Percentiles rank a stretch among this genome's conserved stretches.
These are phyloP conservation scores for Fusarium armeniacum DNA, from an alignment of 2,329 filamentous ascomycete genomes.

Conservation along the genomic window DNA sequence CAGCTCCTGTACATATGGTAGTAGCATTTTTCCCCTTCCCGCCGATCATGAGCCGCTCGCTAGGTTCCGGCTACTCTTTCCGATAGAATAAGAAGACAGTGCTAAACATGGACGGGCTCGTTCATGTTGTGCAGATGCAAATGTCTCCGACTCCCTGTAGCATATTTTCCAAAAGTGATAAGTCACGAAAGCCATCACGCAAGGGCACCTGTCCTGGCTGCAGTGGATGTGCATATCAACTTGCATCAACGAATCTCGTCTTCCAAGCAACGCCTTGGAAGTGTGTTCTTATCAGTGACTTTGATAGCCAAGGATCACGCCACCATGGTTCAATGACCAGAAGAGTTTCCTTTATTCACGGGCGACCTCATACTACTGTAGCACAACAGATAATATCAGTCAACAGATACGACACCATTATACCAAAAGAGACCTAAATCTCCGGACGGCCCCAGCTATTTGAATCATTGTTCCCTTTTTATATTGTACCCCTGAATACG, in stretches of 20 bases:
- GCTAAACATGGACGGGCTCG: conserved; percentile 7
- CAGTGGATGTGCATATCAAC: not conserved
- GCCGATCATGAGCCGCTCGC: conserved; percentile 21
- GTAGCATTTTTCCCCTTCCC: not conserved
- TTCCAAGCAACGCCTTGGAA: not conserved
- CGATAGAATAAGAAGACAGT: not conserved
- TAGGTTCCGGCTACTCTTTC: conserved; percentile 24
- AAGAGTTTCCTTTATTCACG: conserved; percentile 7
- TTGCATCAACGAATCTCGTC: conserved; percentile 3
- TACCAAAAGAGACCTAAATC: conserved; percentile 10
- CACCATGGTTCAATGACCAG: not conserved
- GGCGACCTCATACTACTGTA: conserved; percentile 7
- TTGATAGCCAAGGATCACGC: not conserved
- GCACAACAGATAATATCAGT: conserved; percentile 13
- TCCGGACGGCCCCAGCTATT: not conserved
- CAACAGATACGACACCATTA: not conserved
- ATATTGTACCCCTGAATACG: not conserved
- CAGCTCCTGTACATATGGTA: not conserved
- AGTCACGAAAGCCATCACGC: conserved; percentile 7
- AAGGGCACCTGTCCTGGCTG: conserved; percentile 1
- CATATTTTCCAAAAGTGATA: conserved; percentile 3
- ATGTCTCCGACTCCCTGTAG: conserved; percentile 11
- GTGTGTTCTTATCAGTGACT: conserved; percentile 1
- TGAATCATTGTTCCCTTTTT: not conserved
- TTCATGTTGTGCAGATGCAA: conserved; percentile 19